Evolutionary conservation across 2,329 filamentous ascomycete species (phyloP), one percentile per base, ranked within the genome.

Genomic region (Diaporthe longicolla): DNA sequence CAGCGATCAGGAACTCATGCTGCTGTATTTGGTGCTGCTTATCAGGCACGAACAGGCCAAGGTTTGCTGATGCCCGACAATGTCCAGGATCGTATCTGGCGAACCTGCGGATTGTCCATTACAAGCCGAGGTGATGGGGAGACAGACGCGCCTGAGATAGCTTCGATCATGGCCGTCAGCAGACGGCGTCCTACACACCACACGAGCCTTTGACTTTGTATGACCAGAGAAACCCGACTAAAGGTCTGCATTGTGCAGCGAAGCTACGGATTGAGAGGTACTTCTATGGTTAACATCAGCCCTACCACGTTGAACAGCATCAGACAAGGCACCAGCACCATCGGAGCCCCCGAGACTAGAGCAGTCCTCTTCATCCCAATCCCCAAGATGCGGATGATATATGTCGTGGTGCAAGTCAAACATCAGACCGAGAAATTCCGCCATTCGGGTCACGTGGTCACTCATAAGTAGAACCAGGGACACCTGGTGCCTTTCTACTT

Each of bases 361-460:
- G 21, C n/a, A 24, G n/a, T 19, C n/a, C 19, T 43, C 35, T 24
- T 11, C 13, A 10, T 32, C 26, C 50, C 7, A 52, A 10, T 17
- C 8, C 5, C 29, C 29, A 66, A 37, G 29, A 37, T 37, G 32
- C 26, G 19, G 29, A 21, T 54, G 21, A 8, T 59, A 55, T 32
- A 71, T 10, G 52, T 11, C 10, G 35, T 37, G 32, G 15, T 17
- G 55, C n/a, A 61, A 71, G 43, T 54, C 35, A 24, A n/a, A n/a
- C 45, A 59, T 1, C 10, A 52, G 40, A 40, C 55, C 10, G 43
- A 71, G 55, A 61, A 71, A 48, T 71, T 61, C 61, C 17, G 55
- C 29, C 29, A n/a, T 57, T 8, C 1, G 29, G 43, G 26, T 71
- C 69, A 71, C 69, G 69, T 71, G 69, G 6, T 29, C 5, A 15